Conservation (phyloP, 2,329 filamentous ascomycete species). For the Ophiostoma australiae region DNA sequence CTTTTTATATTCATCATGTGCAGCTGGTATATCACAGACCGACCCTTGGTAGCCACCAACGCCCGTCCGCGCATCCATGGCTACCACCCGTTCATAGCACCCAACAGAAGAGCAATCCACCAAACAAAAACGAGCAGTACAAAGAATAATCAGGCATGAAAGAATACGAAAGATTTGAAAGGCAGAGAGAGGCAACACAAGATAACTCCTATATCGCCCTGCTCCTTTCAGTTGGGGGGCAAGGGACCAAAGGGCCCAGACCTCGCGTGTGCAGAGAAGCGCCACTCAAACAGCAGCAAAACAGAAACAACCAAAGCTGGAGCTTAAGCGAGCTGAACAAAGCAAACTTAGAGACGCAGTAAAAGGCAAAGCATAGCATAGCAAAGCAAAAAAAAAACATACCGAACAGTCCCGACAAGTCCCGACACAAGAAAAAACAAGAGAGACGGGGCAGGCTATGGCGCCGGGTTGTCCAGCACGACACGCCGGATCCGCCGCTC, state of each 20-base stretch:
- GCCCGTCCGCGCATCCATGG: not conserved
- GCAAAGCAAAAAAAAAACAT: not conserved
- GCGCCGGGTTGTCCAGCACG: conserved; percentile 82
- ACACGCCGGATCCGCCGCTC: conserved; percentile 82
- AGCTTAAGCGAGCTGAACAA: not conserved
- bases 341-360: not conserved
- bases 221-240: conserved; percentile 4
- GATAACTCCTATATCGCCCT: conserved; percentile 21
- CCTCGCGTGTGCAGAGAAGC: not conserved
- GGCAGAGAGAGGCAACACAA: not conserved
- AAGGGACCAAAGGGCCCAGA: not conserved
- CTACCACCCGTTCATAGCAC: not conserved
- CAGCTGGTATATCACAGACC: conserved; percentile 20
- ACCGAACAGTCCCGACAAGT: too few relatives aligned
- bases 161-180: not conserved
- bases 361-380: not conserved
- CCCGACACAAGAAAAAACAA: too few relatives aligned
- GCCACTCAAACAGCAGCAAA: not conserved
- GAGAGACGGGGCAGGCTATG: conserved; percentile 38
- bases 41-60: not conserved
- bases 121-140: not conserved
- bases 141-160: not conserved
- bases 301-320: not conserved
- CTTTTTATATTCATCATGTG: conserved; percentile 7
- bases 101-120: not conserved